Evolutionary conservation across 495 filamentous ascomycete genomes (phyloP).

Genomic region (Trichodelitschia bisporula): DNA sequence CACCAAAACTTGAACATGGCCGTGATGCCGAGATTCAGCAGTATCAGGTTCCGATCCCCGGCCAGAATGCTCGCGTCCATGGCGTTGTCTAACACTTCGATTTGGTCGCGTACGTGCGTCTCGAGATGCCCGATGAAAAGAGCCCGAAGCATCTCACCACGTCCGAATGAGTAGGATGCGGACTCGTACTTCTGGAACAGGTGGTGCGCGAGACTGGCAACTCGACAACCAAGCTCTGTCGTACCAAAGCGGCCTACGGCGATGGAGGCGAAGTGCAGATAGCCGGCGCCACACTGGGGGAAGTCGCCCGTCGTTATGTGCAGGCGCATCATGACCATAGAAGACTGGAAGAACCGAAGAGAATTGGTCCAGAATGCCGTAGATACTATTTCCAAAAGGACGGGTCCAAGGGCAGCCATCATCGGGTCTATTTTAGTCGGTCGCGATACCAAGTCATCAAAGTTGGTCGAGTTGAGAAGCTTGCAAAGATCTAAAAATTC

Average conservation of each 20-base stretch:
- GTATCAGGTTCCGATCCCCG: slow-evolving; percentile 49
- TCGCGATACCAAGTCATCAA: slow-evolving; percentile 26
- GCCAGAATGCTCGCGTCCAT: slow-evolving; percentile 45
- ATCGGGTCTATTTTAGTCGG: slow-evolving; percentile 23
- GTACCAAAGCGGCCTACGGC: slow-evolving; percentile 48
- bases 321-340: slow-evolving; percentile 43
- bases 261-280: slow-evolving; percentile 51
- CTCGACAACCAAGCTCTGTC: slow-evolving; percentile 36
- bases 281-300: slow-evolving; percentile 51
- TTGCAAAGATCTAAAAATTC: slow-evolving; percentile 36
- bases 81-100: slow-evolving; percentile 37
- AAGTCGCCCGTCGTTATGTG: slow-evolving; percentile 40
- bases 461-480: slow-evolving; percentile 32
- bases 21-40: slow-evolving; percentile 49
- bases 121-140: slow-evolving; percentile 54
- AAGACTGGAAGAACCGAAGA: slow-evolving; percentile 50
- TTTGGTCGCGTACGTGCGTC: slow-evolving; percentile 30
- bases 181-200: slow-evolving; percentile 38
- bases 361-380: slow-evolving; percentile 67
- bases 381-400: slow-evolving; percentile 51
- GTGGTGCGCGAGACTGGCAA: slow-evolving; percentile 37
- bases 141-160: slow-evolving; percentile 45
- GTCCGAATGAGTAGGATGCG: slow-evolving; percentile 40
- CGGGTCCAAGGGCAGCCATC: slow-evolving; percentile 40
- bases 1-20: slow-evolving; percentile 45